Percentiles rank a stretch among this genome's conserved stretches.
Conservation (phyloP, 2,329 filamentous ascomycete species). For the Zalaria sp. region DNA sequence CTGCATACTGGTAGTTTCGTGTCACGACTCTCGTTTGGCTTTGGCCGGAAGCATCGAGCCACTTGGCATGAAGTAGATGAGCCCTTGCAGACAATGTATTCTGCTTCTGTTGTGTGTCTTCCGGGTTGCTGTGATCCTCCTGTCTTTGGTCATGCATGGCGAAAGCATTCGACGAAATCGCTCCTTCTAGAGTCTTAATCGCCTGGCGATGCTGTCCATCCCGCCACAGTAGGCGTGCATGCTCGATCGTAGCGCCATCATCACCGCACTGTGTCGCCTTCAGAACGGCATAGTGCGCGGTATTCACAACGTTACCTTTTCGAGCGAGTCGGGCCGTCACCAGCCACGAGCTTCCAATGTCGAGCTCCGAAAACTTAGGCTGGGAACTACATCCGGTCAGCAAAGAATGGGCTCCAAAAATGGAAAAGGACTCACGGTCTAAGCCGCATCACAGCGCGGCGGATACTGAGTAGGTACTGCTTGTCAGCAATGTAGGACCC, state of each 20-base stretch:
- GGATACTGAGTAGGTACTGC: conserved; percentile 77
- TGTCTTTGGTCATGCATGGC: conserved; percentile 30
- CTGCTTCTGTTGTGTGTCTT: conserved; percentile 30
- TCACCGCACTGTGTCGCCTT: conserved; percentile 77
- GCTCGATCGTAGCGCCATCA: conserved; percentile 81
- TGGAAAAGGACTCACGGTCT: conserved; percentile 38
- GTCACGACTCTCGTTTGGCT: conserved; percentile 71
- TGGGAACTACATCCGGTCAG: conserved; percentile 12
- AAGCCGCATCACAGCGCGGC: conserved; percentile 76
- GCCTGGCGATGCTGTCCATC: conserved; percentile 89
- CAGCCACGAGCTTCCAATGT: conserved; percentile 76
- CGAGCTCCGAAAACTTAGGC: conserved; percentile 49
- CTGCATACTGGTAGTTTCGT: conserved; percentile 68
- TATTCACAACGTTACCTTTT: conserved; percentile 69
- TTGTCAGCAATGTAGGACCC: conserved; percentile 87
- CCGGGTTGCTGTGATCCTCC: conserved; percentile 10
- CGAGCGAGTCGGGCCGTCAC: conserved; percentile 72
- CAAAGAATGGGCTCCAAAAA: conserved; percentile 3
- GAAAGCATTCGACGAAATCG: conserved; percentile 72
- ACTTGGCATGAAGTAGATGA: conserved; percentile 82
- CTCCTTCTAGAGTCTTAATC: conserved; percentile 77
- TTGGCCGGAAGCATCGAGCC: conserved; percentile 90
- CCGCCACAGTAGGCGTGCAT: conserved; percentile 83
- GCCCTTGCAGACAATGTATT: conserved; percentile 61
- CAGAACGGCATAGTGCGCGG: conserved; percentile 86